Conservation (phyloP, 345 rosid species). For the Murraya paniculata region DNA sequence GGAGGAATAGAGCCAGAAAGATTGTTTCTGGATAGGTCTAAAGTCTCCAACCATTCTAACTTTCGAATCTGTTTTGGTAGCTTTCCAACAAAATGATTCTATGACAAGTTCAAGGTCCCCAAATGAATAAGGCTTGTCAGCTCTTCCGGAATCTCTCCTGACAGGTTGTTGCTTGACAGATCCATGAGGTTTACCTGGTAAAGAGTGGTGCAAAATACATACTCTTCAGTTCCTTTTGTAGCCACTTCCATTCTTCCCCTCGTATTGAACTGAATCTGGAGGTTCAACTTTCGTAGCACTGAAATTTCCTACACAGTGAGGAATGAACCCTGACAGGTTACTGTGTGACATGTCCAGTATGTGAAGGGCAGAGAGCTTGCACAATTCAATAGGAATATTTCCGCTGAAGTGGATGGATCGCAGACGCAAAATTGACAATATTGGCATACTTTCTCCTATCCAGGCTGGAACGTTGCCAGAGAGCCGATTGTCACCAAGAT, state of each 20-base stretch:
- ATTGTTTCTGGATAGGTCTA: conserved; percentile 19
- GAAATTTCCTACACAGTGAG: conserved; percentile 20
- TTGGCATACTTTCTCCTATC: conserved; percentile 16
- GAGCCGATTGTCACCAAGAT: conserved; percentile 11
- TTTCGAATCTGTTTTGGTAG: conserved; percentile 8
- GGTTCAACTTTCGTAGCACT: conserved; percentile 8
- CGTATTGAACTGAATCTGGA: background rate
- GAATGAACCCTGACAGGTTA: conserved; percentile 1
- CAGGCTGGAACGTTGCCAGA: conserved; percentile 16
- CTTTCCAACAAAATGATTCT: conserved; percentile 7
- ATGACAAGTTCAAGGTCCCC: conserved; percentile 1
- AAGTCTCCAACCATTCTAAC: conserved; percentile 9
- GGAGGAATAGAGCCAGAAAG: conserved; percentile 18
- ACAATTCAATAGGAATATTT: conserved; percentile 10
- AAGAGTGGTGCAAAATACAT: background rate
- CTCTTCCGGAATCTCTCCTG: background rate
- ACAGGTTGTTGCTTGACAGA: conserved; percentile 4
- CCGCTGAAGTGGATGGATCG: conserved; percentile 6
- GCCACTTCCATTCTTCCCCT: background rate
- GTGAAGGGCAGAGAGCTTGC: conserved; percentile 8
- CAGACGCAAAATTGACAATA: background rate
- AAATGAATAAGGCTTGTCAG: background rate
- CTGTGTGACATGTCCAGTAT: background rate
- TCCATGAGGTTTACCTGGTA: background rate
- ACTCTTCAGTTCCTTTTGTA: background rate